Evolutionary conservation across 768 basidiomycete species (phyloP).

Genomic region (Agrocybe chaxingu): DNA sequence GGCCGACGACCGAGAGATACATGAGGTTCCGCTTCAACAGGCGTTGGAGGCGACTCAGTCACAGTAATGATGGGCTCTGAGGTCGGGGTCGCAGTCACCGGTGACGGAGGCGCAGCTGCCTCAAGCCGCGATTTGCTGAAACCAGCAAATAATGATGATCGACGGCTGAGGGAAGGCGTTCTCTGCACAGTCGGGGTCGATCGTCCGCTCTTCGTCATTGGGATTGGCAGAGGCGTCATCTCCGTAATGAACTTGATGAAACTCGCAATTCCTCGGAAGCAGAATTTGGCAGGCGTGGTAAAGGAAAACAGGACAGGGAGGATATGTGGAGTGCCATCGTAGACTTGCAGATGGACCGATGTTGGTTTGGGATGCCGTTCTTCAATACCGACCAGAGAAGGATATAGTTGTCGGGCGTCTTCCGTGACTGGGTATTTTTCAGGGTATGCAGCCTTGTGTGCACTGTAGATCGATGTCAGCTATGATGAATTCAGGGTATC

Average conservation of each 20-base stretch:
- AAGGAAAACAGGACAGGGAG: slow-evolving; percentile 74
- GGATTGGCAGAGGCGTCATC: slow-evolving; percentile 16
- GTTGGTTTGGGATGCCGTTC: slow-evolving; percentile 48
- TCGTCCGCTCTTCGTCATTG: slow-evolving; percentile 5
- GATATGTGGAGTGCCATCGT: slow-evolving; percentile 79
- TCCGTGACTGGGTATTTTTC: slow-evolving; percentile 54
- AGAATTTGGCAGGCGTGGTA: slow-evolving; percentile 76
- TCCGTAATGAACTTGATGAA: slow-evolving; percentile 69
- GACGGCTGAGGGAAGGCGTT: slow-evolving; percentile 6
- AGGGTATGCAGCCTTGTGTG: slow-evolving; percentile 91
- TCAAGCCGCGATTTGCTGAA: slow-evolving; percentile 9
- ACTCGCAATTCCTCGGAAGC: slow-evolving; percentile 71
- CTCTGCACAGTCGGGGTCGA: slow-evolving; percentile 4
- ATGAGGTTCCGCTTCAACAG: not conserved
- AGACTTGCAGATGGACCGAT: slow-evolving; percentile 88
- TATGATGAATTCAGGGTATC: not conserved
- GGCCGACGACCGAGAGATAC: slow-evolving; percentile 1
- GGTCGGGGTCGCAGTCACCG: not conserved
- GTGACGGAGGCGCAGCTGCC: not conserved
- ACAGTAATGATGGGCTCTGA: slow-evolving; percentile 1
- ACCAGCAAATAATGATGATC: slow-evolving; percentile 14
- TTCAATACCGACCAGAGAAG: slow-evolving; percentile 54
- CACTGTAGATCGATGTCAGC: slow-evolving; percentile 37
- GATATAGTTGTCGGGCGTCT: slow-evolving; percentile 48
- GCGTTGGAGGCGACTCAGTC: not conserved